Evolutionary conservation across 1,284 basidiomycete genomes (phyloP), one percentile per base, ranked within the genome.

Genomic region (Malassezia brasiliensis): DNA sequence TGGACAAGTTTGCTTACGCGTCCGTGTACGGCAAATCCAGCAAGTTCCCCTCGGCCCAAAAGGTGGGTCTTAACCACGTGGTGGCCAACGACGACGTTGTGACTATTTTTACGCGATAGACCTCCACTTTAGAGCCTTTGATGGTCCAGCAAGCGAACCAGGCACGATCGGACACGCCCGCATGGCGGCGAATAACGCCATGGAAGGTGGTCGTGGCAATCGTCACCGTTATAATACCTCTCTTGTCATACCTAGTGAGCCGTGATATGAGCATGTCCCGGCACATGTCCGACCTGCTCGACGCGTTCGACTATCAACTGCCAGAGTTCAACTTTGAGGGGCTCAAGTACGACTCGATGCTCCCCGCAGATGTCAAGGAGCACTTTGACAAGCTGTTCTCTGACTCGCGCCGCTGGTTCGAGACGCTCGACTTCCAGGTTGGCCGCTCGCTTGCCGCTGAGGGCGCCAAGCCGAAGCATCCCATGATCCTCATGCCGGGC

Each of bases 51-150:
- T 58, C 53, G 6, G 63, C 56, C 15, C 58, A 65, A 55, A 65
- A 75, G 64, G 78, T 81, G 52, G 90, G 91, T 41, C 78, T 96
- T 56, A 80, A 79, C 39, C 93, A 96, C 77, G 81, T 83, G 51
- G 86, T 96, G 17, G 84, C 86, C 67, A 89, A 94, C 68, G 91
- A 96, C 76, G 93, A 96, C 75, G 90, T 94, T 14, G 87, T 90
- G 53, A 88, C 66, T 10, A 66, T 75, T 35, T 73, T 72, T 47
- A 74, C 65, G 14, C 42, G 42, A 31, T 45, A 45, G 40, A 32
- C 42, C 22, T 22, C 32, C 42, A 45, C 41, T 20, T 12, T 3
- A 22, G 4, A 41, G 25, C 15, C 17, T 28, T 41, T 41, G 5
- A 20, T 28, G 11, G 44, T 31, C 25, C 17, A 44, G 10, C 19